phyloP scores from a whole-genome alignment of 1,139 yeast species.

The Kluyveromyces sp. region DNA sequence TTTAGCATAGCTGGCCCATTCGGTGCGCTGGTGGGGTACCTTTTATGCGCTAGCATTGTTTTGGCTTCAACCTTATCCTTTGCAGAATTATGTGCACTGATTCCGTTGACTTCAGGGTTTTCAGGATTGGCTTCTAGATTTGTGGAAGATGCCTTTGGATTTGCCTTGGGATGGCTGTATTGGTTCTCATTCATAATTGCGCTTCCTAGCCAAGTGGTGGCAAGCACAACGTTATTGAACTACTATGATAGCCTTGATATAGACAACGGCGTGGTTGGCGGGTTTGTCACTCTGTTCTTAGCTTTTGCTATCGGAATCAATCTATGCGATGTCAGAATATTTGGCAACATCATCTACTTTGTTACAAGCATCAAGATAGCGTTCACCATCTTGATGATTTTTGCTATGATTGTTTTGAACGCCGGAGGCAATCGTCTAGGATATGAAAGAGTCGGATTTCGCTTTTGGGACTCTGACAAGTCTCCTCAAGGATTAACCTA shows the following conservation, averaged over 20 bases:
- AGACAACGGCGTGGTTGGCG: constrained; percentile 49
- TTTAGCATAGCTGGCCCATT: constrained; percentile 74
- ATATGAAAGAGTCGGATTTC: constrained; percentile 46
- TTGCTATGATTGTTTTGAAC: constrained; percentile 58
- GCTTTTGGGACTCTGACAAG: constrained; percentile 54
- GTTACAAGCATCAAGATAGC: constrained; percentile 54
- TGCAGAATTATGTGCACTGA: constrained; percentile 77
- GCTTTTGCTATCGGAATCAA: constrained; percentile 42
- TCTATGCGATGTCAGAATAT: constrained; percentile 56
- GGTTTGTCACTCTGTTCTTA: constrained; percentile 56
- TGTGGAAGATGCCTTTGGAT: constrained; percentile 81
- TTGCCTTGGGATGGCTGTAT: constrained; percentile 71
- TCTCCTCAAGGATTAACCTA: constrained; percentile 48
- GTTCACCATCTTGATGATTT: constrained; percentile 46
- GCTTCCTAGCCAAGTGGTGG: constrained; percentile 70
- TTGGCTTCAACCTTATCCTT: constrained; percentile 63
- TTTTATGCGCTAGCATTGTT: constrained; percentile 58
- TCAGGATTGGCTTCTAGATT: constrained; percentile 69
- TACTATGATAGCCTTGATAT: constrained; percentile 46
- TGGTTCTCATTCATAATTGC: constrained; percentile 73
- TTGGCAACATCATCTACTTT: constrained; percentile 66
- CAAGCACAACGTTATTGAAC: constrained; percentile 58
- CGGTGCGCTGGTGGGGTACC: constrained; percentile 66
- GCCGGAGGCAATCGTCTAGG: constrained; percentile 36
- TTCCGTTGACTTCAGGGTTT: constrained; percentile 76